Percentiles rank a stretch among this genome's conserved stretches.
Evolutionary conservation across 2,329 filamentous ascomycete genomes (phyloP).

Genomic region (Sclerotinia trifoliorum): DNA sequence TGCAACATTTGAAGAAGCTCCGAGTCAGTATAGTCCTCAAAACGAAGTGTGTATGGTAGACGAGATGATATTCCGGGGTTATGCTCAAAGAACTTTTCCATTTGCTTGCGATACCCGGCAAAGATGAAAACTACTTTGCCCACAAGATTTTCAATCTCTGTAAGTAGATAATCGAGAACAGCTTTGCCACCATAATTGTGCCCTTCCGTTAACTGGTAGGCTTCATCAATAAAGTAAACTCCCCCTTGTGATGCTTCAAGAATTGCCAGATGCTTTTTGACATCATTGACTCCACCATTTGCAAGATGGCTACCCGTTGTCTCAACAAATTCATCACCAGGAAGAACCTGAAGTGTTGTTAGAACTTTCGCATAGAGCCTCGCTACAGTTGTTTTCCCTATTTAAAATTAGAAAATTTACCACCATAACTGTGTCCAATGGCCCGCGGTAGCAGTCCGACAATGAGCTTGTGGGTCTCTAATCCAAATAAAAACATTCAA

Average conservation of each 20-base stretch:
- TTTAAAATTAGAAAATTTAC: constrained; percentile 47
- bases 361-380: constrained; percentile 68
- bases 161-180: constrained; percentile 69
- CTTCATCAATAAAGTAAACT: constrained; percentile 75
- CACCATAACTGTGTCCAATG: not conserved
- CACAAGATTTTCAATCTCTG: constrained; percentile 68
- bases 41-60: constrained; percentile 64
- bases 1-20: constrained; percentile 64
- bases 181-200: constrained; percentile 56
- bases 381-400: constrained; percentile 71
- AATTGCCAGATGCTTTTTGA: constrained; percentile 55
- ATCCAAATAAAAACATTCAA: no score
- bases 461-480: no score
- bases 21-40: constrained; percentile 65
- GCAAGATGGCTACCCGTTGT: constrained; percentile 67
- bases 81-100: constrained; percentile 74
- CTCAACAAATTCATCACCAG: constrained; percentile 61
- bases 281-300: constrained; percentile 57
- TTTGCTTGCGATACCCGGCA: constrained; percentile 70
- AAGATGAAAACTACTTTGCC: constrained; percentile 71
- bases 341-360: constrained; percentile 58
- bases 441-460: not conserved
- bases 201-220: constrained; percentile 67
- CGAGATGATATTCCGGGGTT: constrained; percentile 70
- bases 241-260: constrained; percentile 57